Conservation (phyloP, 129 eudicot species). For the Helichrysum umbraculigerum region DNA sequence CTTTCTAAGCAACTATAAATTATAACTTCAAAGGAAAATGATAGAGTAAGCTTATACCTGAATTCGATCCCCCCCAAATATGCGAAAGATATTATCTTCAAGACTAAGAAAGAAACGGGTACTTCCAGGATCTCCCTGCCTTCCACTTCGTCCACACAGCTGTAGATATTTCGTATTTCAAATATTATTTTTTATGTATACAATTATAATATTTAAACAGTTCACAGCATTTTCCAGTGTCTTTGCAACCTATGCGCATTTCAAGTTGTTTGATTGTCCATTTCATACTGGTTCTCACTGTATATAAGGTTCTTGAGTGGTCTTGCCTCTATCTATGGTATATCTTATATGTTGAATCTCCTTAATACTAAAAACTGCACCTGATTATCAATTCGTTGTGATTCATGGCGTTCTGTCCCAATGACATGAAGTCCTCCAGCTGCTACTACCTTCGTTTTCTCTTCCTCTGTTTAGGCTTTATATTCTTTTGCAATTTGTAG, state of each 20-base stretch:
- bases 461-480: slow-evolving; percentile 79
- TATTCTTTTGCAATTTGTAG: slow-evolving; percentile 81
- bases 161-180: slow-evolving; percentile 36
- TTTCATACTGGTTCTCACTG: background rate
- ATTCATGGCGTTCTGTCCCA: slow-evolving; percentile 99
- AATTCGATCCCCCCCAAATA: slow-evolving; percentile 97
- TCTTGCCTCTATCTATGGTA: background rate
- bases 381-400: slow-evolving; percentile 99
- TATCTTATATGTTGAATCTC: background rate
- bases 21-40: background rate
- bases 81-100: slow-evolving; percentile 96
- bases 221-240: background rate
- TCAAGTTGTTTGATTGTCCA: background rate
- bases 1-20: background rate
- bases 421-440: slow-evolving; percentile 99
- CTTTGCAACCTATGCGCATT: background rate
- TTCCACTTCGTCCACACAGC: slow-evolving; percentile 99
- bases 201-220: background rate
- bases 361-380: slow-evolving; percentile 31
- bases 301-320: background rate
- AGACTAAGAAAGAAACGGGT: slow-evolving; percentile 98
- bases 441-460: slow-evolving; percentile 82
- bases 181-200: background rate
- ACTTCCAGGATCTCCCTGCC: slow-evolving; percentile 99
- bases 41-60: slow-evolving; percentile 53